Conservation (phyloP, 306 rosid species). For the Castanea mollissima region DNA sequence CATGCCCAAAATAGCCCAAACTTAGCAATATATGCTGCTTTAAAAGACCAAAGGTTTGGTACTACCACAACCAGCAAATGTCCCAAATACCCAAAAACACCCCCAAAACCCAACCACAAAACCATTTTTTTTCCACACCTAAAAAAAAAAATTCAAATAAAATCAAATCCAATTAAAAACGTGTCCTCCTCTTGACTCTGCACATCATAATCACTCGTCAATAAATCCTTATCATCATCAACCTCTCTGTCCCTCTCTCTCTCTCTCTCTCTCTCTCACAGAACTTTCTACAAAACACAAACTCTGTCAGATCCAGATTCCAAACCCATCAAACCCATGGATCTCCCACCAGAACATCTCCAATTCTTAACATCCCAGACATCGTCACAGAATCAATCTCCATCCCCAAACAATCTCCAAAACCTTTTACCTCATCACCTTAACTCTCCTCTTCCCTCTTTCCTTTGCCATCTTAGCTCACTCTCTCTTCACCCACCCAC, state of each 20-base stretch:
- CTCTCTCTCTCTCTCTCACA: not conserved
- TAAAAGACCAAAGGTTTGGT: too few species aligned
- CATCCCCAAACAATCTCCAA: constrained; percentile 77
- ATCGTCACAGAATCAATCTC: constrained; percentile 71
- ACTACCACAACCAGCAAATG: too few species aligned
- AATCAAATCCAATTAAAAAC: too few species aligned
- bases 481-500: constrained; percentile 88
- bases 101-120: too few species aligned
- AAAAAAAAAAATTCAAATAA: too few species aligned
- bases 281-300: too few species aligned
- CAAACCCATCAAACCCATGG: constrained; percentile 40
- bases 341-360: constrained; percentile 85
- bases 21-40: too few species aligned
- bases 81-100: too few species aligned
- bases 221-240: not conserved
- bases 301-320: not conserved
- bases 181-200: too few species aligned
- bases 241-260: not conserved
- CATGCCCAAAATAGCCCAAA: too few species aligned
- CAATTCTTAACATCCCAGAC: constrained; percentile 54
- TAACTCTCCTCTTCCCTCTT: constrained; percentile 80
- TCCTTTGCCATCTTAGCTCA: constrained; percentile 90
- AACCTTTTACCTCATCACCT: constrained; percentile 79
- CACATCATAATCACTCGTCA: too few species aligned
- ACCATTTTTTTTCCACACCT: too few species aligned